A percentile compares a stretch with the other conserved stretches of the same genome.
phyloP scores from a whole-genome alignment of 176 grass and related monocot genomes.

The Oryza glaberrima region DNA sequence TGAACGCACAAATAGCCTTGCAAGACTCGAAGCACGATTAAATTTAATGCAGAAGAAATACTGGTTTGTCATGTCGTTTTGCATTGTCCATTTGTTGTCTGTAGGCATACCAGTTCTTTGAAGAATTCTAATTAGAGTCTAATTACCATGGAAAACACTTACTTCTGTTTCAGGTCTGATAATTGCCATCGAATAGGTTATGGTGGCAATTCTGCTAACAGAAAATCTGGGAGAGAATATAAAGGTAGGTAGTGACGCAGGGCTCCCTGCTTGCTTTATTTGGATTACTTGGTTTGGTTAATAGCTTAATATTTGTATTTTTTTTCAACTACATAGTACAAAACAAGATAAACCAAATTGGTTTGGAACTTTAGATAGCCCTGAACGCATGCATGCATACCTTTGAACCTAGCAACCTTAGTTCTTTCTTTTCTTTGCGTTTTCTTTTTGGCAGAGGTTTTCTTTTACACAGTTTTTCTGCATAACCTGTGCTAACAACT shows the following conservation, averaged over 20 bases:
- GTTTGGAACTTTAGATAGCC: not conserved
- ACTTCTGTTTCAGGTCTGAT: too few relatives aligned
- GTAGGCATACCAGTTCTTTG: too few relatives aligned
- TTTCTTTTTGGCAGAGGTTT: too few relatives aligned
- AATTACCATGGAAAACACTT: too few relatives aligned
- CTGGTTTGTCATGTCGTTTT: slow-evolving; percentile 57
- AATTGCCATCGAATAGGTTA: too few relatives aligned
- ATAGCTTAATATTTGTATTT: not conserved
- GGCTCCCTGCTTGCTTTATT: too few relatives aligned
- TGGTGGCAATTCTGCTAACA: too few relatives aligned
- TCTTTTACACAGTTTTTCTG: too few relatives aligned
- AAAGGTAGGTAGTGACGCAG: too few relatives aligned
- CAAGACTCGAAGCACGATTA: slow-evolving; percentile 79
- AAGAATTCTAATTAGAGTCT: too few relatives aligned
- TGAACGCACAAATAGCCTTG: slow-evolving; percentile 88
- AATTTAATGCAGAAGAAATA: slow-evolving; percentile 94
- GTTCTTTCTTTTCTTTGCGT: not conserved
- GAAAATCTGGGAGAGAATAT: too few relatives aligned
- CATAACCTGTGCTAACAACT: not conserved
- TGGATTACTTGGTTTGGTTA: not conserved
- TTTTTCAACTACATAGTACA: not conserved
- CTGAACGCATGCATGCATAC: not conserved
- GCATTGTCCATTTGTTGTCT: slow-evolving; percentile 10
- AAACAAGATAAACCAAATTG: not conserved
- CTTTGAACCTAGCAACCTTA: not conserved